A percentile compares a stretch with the other conserved stretches of the same genome.
These are phyloP conservation scores for Fibroporia radiculosa DNA, from an alignment of 768 basidiomycete species.

Conservation along the genomic window DNA sequence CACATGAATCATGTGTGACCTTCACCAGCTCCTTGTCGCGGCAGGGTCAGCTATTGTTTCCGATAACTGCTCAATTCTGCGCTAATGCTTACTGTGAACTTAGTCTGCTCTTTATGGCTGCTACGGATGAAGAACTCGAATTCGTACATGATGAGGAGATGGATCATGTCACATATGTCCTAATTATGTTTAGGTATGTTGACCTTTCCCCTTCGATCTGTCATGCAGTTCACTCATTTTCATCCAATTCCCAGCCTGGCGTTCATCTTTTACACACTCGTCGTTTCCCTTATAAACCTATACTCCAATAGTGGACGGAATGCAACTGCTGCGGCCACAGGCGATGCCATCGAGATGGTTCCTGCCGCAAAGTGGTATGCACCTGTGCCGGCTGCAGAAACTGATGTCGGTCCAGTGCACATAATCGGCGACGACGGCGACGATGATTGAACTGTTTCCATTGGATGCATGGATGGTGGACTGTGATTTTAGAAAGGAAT, in stretches of 20 bases:
- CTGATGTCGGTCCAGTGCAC: constrained; percentile 25
- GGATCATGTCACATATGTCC: constrained; percentile 87
- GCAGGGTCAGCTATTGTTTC: constrained; percentile 45
- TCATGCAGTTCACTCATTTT: not conserved
- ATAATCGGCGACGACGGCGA: constrained; percentile 46
- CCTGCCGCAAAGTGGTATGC: constrained; percentile 54
- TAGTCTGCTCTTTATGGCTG: constrained; percentile 85
- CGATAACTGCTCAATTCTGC: not conserved
- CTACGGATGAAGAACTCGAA: constrained; percentile 83
- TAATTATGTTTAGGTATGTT: constrained; percentile 76
- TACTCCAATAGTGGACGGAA: constrained; percentile 60
- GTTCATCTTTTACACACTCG: constrained; percentile 72
- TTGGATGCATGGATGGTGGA: not conserved
- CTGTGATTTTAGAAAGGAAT: too few species aligned
- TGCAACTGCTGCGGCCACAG: constrained; percentile 23
- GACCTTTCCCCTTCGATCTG: not conserved
- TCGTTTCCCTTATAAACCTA: constrained; percentile 61
- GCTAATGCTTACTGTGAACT: not conserved
- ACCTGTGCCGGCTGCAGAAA: constrained; percentile 40
- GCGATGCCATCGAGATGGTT: constrained; percentile 33
- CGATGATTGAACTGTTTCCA: not conserved
- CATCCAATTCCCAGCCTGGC: constrained; percentile 41
- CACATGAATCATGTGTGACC: not conserved
- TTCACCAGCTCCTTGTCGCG: constrained; percentile 55
- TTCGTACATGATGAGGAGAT: constrained; percentile 65